Conservation (phyloP, 164 flowering plant species). For the Malania oleifera region DNA sequence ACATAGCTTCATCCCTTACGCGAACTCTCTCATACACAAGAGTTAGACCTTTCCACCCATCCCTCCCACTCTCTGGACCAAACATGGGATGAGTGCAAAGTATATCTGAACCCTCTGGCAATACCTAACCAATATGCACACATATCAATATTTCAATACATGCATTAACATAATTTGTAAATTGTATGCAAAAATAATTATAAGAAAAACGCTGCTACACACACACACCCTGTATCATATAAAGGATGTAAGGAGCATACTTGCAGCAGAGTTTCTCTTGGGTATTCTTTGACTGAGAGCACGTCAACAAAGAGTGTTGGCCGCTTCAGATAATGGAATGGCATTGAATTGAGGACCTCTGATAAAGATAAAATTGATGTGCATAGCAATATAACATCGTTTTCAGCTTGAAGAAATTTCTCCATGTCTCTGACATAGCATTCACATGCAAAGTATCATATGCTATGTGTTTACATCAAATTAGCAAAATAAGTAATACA, state of each 20-base stretch:
- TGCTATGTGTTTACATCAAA: no score
- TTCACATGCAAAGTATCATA: no score
- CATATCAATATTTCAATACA: no score
- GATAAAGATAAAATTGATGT: slow-evolving; percentile 62
- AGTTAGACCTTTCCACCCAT: slow-evolving; percentile 58
- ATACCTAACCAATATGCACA: slow-evolving; percentile 17
- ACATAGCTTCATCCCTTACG: slow-evolving; percentile 36
- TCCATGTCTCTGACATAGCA: slow-evolving; percentile 21
- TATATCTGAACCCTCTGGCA: slow-evolving; percentile 52
- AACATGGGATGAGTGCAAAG: slow-evolving; percentile 90
- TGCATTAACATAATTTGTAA: no score
- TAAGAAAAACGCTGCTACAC: no score
- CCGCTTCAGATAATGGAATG: slow-evolving; percentile 31
- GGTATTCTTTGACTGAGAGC: slow-evolving; percentile 70
- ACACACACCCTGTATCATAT: no score
- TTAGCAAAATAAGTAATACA: no score
- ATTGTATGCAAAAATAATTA: no score
- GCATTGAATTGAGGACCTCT: slow-evolving; percentile 38
- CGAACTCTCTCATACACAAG: slow-evolving; percentile 65
- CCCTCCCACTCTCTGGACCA: slow-evolving; percentile 72
- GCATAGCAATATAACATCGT: slow-evolving; percentile 63
- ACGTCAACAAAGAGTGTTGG: slow-evolving; percentile 63
- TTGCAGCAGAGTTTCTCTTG: slow-evolving; percentile 46
- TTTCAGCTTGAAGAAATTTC: slow-evolving; percentile 31
- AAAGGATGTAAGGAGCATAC: no score